Conservation (phyloP, 228 moss, liverwort and hornwort genomes). For the Sphagnum magellanicum region DNA sequence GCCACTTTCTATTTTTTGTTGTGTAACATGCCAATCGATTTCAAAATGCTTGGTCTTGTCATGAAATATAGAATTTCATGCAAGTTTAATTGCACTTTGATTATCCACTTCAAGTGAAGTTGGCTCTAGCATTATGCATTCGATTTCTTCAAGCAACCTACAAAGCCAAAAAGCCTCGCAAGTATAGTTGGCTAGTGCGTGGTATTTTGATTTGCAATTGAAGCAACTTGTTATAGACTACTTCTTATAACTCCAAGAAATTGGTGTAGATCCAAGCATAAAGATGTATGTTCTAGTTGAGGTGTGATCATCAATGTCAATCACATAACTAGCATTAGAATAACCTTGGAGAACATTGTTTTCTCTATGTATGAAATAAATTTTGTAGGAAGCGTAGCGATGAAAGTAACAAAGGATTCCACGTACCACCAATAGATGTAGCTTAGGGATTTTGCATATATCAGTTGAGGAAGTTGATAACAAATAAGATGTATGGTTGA, state of each 20-base stretch:
- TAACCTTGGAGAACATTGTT: not conserved
- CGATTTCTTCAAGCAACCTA: not conserved
- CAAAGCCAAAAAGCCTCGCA: not conserved
- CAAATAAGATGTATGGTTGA: not conserved
- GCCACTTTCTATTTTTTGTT: not conserved
- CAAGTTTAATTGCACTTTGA: not conserved
- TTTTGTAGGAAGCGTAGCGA: not conserved
- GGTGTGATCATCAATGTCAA: not conserved
- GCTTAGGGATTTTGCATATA: not conserved
- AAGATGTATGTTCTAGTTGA: not conserved
- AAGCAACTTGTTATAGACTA: not conserved
- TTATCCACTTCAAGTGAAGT: not conserved
- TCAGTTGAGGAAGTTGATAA: not conserved
- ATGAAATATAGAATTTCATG: not conserved
- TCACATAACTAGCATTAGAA: not conserved
- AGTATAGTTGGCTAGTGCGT: not conserved
- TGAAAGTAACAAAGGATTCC: not conserved
- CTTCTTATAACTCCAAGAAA: constrained; percentile 1
- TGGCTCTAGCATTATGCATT: not conserved
- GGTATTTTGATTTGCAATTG: not conserved
- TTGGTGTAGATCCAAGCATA: not conserved
- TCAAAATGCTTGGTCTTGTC: constrained; percentile 3
- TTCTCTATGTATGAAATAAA: not conserved
- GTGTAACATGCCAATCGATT: not conserved
- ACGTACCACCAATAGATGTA: not conserved